Base-by-base conservation (phyloP, 306 rosid species). In the Hippophae gyantsensis region DNA sequence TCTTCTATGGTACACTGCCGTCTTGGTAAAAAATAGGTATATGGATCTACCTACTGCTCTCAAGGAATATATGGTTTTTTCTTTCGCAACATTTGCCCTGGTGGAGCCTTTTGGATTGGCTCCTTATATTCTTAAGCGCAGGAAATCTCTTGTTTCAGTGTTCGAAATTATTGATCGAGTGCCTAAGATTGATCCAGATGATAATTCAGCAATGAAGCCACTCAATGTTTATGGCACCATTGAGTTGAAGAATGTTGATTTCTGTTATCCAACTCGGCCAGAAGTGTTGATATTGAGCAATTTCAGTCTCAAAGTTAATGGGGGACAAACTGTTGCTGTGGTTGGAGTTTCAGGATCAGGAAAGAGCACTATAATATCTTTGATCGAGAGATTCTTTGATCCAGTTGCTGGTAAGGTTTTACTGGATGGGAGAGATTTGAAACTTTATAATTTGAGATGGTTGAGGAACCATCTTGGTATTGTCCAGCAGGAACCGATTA, bases 61-160 rank as follows among this genome's bases (percentile, higher is more conserved):
- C 69, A 86, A 86, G 86, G 99, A 77, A 71, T 93, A 93, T 59
- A 88, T 93, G 83, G 95, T 93, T 78, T 93, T 93, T 86, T 93
- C 99, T 52, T 93, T 93, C 53, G 97, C 99, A 53, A 86, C 99
- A 26, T 93, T 93, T 79, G 99, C 99, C 5, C 86, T 93, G 55
- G 99, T 93, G 76, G 99, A 93, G 78, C 99, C 99, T 56, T 93
- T 93, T 69, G 99, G 99, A n/a, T 69, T 93, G 84, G 99, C 99
- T 77, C 99, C 99, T 9, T 93, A 93, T 81, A 93, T 93, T 61
- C 94, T 93, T 48, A 93, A 93, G 74, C 85, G 99, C n/a, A 90
- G 99, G n/a, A 88, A 93, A 61, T 93, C 99, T 60, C 95, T 93
- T 69, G 69, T 85, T 63, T 93, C 99, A 32, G 99, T 93, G 57